phyloP scores from a whole-genome alignment of 2,329 filamentous ascomycete genomes.

The Colletotrichum theobromicola region DNA sequence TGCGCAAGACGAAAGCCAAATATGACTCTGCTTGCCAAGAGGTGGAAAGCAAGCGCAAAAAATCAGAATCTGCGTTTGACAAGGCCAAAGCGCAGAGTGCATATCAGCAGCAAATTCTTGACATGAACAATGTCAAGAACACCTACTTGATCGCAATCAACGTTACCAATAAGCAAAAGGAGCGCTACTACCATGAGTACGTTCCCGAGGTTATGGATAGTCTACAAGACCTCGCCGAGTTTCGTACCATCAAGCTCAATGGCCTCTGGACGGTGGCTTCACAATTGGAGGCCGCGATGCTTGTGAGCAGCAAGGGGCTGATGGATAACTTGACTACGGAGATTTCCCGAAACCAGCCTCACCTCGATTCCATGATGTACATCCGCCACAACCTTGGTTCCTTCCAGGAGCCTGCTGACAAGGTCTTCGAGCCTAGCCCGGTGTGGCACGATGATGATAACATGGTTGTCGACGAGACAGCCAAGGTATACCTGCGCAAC shows the following conservation, averaged over 20 bases:
- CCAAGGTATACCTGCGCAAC: slow-evolving; percentile 91
- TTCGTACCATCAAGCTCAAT: slow-evolving; percentile 84
- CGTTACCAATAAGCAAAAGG: slow-evolving; percentile 96
- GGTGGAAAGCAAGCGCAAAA: slow-evolving; percentile 92
- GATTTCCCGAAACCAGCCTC: slow-evolving; percentile 85
- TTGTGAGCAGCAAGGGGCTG: slow-evolving; percentile 75
- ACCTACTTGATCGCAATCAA: slow-evolving; percentile 97
- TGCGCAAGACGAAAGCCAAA: slow-evolving; percentile 90
- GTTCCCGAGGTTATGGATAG: slow-evolving; percentile 92
- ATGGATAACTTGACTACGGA: slow-evolving; percentile 78
- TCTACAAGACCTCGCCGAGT: slow-evolving; percentile 91
- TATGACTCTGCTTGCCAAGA: slow-evolving; percentile 95
- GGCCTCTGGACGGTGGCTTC: slow-evolving; percentile 83
- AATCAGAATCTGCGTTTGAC: slow-evolving; percentile 92
- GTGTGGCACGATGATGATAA: slow-evolving; percentile 94
- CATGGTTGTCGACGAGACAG: slow-evolving; percentile 85
- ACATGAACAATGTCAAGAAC: slow-evolving; percentile 99
- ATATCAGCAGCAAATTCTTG: slow-evolving; percentile 89
- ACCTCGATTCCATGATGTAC: slow-evolving; percentile 97
- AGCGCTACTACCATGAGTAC: slow-evolving; percentile 97
- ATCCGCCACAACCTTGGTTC: slow-evolving; percentile 84
- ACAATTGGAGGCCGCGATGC: slow-evolving; percentile 78
- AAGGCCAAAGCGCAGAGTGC: slow-evolving; percentile 90
- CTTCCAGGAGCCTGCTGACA: slow-evolving; percentile 85
- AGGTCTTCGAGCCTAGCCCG: slow-evolving; percentile 90